Evolutionary conservation across 768 basidiomycete species (phyloP), one percentile per base, ranked within the genome.

Genomic region (Neoboletus magnificus): DNA sequence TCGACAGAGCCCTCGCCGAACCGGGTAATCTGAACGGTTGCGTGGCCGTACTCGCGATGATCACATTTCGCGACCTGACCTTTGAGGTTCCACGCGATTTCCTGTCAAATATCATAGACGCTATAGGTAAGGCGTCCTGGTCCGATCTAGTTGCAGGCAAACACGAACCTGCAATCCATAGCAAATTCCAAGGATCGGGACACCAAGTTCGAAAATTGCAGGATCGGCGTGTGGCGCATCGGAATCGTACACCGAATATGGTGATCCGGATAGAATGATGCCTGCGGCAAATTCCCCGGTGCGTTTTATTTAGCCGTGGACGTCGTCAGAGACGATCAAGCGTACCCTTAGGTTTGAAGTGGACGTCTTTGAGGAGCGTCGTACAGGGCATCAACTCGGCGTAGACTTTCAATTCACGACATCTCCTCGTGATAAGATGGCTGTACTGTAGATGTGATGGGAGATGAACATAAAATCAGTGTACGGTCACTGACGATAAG

Each of bases 371-470:
- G 57, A 98, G 79, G 73, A 88, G 90, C 29, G 89, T 87, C 1
- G 97, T 99, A 71, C 97, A 99, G 25, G 97, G 93, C 83, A 97
- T 83, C 66, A 99, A 80, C 76, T 99, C 97, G 49, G 96, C 96
- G 68, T 98, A 98, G 52, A 99, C 93, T 52, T 93, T 92, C 67
- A 94, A 82, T 73, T 99, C 97, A 68, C 97, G 87, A 81, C 96
- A 98, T 84, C 97, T 82, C 69, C 97, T 78, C 8, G 95, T 97
- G 72, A 98, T 98, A 59, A 99, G 78, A 78, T 98, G 97, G 61
- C 95, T 95, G 73, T 96, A 96, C 93, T 96, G 71, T 41, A 33
- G 13, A 39, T 11, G 36, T 16, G 52, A 43, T 23, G 39, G 20
- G n/a, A n/a, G 22, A 20, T 11, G 16, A 40, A 58, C 50, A 48